Conservation (phyloP, 345 rosid genomes). For the Melaleuca alternifolia region DNA sequence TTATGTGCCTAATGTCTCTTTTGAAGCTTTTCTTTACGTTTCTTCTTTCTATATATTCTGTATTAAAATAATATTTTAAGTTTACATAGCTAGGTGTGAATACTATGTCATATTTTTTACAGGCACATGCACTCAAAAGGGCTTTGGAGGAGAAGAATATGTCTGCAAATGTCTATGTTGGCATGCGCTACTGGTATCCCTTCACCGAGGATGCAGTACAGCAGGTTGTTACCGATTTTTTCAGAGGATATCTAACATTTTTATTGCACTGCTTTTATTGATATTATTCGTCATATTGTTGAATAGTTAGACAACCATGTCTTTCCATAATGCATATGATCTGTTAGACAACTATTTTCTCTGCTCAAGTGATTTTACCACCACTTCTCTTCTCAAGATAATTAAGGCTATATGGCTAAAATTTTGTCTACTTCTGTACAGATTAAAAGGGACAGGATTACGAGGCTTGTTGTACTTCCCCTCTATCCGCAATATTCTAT, state of each 20-base stretch:
- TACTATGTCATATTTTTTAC: slow-evolving; percentile 3
- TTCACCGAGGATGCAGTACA: slow-evolving; percentile 88
- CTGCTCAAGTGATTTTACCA: background rate
- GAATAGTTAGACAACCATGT: background rate
- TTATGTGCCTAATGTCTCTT: background rate
- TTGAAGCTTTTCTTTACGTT: background rate
- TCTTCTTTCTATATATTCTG: background rate
- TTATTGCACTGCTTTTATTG: background rate
- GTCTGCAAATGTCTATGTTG: slow-evolving; percentile 60
- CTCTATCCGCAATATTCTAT: slow-evolving; percentile 95
- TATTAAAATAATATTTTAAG: background rate
- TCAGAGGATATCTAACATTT: background rate
- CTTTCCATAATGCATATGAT: background rate
- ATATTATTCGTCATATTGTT: background rate
- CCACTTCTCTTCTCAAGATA: background rate
- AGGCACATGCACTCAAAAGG: slow-evolving; percentile 61
- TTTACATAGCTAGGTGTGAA: background rate
- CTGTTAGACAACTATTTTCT: background rate
- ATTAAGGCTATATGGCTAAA: background rate
- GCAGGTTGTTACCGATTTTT: slow-evolving; percentile 32
- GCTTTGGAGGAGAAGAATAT: slow-evolving; percentile 59
- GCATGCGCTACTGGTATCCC: slow-evolving; percentile 90
- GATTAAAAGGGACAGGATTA: slow-evolving; percentile 73
- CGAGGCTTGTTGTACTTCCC: slow-evolving; percentile 88
- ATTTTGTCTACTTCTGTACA: slow-evolving; percentile 5